Conservation (phyloP, 345 rosid species). For the Boechera retrofracta region DNA sequence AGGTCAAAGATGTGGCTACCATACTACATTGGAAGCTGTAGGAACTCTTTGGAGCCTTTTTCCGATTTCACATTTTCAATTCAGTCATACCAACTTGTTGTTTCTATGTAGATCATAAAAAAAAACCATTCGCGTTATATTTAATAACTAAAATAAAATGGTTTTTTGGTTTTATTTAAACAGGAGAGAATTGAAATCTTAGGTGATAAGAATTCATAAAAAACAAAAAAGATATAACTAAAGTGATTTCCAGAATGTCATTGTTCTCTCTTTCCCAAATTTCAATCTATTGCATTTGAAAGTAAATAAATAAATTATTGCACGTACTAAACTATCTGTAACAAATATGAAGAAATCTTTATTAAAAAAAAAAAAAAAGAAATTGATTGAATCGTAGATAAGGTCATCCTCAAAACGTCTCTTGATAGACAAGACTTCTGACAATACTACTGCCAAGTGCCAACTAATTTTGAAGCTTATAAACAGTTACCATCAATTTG, state of each 20-base stretch:
- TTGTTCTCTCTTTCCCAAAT: background rate
- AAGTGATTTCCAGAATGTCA: background rate
- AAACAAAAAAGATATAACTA: background rate
- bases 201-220: background rate
- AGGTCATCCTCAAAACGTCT: background rate
- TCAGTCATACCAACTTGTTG: constrained; percentile 35
- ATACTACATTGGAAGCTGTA: constrained; percentile 99
- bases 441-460: background rate
- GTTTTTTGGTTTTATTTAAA: constrained; percentile 13
- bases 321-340: too few species aligned
- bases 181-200: background rate
- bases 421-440: background rate
- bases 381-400: background rate
- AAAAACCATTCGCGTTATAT: constrained; percentile 38
- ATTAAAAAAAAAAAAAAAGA: too few species aligned
- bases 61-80: constrained; percentile 22
- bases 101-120: constrained; percentile 36
- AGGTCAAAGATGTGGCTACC: constrained; percentile 99
- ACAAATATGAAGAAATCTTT: too few species aligned
- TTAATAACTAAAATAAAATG: constrained; percentile 28
- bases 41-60: constrained; percentile 50
- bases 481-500: background rate
- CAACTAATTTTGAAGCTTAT: background rate
- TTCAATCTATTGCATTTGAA: too few species aligned
- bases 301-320: too few species aligned